A percentile compares a stretch with the other conserved stretches of the same genome.
Evolutionary conservation across 2,329 filamentous ascomycete species (phyloP).

Genomic region (Clarireedia paspali): DNA sequence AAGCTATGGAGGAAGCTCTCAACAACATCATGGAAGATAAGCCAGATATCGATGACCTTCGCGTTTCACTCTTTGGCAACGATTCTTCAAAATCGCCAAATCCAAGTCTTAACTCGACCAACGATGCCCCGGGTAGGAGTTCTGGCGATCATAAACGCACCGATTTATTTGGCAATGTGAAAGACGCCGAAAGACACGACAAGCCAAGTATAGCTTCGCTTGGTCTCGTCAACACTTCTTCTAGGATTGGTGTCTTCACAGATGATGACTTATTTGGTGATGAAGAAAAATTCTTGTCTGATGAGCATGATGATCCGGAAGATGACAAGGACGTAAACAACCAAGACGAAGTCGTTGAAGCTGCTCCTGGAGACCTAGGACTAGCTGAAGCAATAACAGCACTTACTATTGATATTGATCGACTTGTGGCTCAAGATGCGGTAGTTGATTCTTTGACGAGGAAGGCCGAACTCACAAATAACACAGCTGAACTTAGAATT

Average conservation of each 20-base stretch:
- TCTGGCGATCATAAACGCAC: slow-evolving; percentile 50
- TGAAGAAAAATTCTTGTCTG: slow-evolving; percentile 75
- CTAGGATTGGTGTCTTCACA: slow-evolving; percentile 84
- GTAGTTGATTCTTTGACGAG: slow-evolving; percentile 86
- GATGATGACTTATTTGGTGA: slow-evolving; percentile 92
- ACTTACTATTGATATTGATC: slow-evolving; percentile 85
- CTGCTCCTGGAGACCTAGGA: slow-evolving; percentile 87
- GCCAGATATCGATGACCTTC: slow-evolving; percentile 56
- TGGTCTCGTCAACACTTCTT: slow-evolving; percentile 80
- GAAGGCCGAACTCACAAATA: slow-evolving; percentile 96
- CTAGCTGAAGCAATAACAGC: slow-evolving; percentile 86
- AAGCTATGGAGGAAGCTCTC: slow-evolving; percentile 86
- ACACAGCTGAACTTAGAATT: slow-evolving; percentile 86
- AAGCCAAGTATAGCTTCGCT: slow-evolving; percentile 81
- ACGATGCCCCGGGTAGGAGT: slow-evolving; percentile 53
- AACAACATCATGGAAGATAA: slow-evolving; percentile 87
- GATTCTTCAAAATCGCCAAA: slow-evolving; percentile 32
- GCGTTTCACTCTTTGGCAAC: slow-evolving; percentile 60
- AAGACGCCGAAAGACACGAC: slow-evolving; percentile 45
- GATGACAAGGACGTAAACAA: slow-evolving; percentile 51
- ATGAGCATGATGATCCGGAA: slow-evolving; percentile 70
- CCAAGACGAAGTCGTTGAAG: slow-evolving; percentile 83
- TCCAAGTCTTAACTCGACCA: slow-evolving; percentile 43
- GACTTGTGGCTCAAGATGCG: slow-evolving; percentile 76
- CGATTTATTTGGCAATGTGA: slow-evolving; percentile 33